Evolutionary conservation across 2,329 filamentous ascomycete genomes (phyloP), one percentile per base, ranked within the genome.

Genomic region (Aspergillus tubingensis): DNA sequence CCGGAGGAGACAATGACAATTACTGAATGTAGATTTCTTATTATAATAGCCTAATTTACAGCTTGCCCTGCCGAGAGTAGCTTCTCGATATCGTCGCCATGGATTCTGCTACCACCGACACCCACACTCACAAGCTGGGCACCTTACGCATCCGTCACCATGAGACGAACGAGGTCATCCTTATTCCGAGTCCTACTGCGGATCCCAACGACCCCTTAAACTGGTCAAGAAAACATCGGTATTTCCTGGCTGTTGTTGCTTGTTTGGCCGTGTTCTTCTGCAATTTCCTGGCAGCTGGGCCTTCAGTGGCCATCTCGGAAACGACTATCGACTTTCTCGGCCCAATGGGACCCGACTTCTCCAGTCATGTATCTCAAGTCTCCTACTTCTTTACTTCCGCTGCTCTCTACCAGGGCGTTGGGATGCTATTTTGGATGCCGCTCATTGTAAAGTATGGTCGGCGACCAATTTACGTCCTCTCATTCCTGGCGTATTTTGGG

Each of bases 261-360:
- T 60, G 44, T 2, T 19, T 81, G 3, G 82, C 83, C 51, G 84
- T 85, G 73, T 77, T 83, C 62, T 78, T 85, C 70, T 82, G 79
- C 72, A 85, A 85, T 70, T 85, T 85, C 63, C 72, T 86, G 4
- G 82, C 83, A 0, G 84, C 82, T n/a, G 84, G 78, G 0, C 83
- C 83, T 3, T 79, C 80, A 3, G 80, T 85, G 30, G 82, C 81
- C 57, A 81, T 86, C 43, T 71, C 81, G 10, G 66, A 76, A 2
- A 82, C 80, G 4, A 79, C 82, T 3, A 63, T 77, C 7, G 76
- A 79, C 61, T 83, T 84, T 71, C 83, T 81, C 60, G 80, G 79
- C 3, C 66, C 72, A 77, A 61, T 13, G 5, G 48, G 49, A 19
- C 39, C 59, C 1, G 19, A 48, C 3, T 36, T 57, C 11, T 39